phyloP scores from a whole-genome alignment of 176 grass and related monocot genomes.

The Zoysia japonica region DNA sequence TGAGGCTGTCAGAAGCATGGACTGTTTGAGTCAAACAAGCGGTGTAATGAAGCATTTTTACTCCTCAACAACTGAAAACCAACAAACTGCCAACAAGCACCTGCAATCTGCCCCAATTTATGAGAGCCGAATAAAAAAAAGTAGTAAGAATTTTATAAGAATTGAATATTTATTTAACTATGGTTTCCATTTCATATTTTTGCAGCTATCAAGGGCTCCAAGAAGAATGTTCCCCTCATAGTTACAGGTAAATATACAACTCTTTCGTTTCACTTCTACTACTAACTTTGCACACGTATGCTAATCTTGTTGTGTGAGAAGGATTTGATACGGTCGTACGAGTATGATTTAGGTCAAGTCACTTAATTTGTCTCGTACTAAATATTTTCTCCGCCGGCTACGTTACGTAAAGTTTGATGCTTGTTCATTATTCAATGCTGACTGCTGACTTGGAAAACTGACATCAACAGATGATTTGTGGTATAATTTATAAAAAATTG shows the following conservation, averaged over 20 bases:
- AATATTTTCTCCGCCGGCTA: not conserved
- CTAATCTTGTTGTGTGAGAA: not conserved
- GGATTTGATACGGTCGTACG: not conserved
- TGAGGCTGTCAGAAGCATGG: not conserved
- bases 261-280: not conserved
- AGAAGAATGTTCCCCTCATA: conserved; percentile 20
- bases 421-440: conserved; percentile 27
- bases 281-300: not conserved
- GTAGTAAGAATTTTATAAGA: not conserved
- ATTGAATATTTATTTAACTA: not conserved
- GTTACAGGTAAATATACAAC: conserved; percentile 50
- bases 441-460: conserved; percentile 20
- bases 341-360: not conserved
- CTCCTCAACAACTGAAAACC: not conserved
- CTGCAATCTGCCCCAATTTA: conserved; percentile 18
- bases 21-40: not conserved
- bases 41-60: conserved; percentile 11
- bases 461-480: not conserved
- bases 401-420: conserved; percentile 22
- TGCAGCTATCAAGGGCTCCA: not conserved
- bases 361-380: not conserved
- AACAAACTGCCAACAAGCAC: conserved; percentile 27
- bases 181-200: not conserved
- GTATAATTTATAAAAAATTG: not conserved
- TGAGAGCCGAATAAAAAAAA: conserved; percentile 2